Evolutionary conservation across 202 grass and related monocot genomes (phyloP), one percentile per base, ranked within the genome.

Genomic region (Musa balbisiana): DNA sequence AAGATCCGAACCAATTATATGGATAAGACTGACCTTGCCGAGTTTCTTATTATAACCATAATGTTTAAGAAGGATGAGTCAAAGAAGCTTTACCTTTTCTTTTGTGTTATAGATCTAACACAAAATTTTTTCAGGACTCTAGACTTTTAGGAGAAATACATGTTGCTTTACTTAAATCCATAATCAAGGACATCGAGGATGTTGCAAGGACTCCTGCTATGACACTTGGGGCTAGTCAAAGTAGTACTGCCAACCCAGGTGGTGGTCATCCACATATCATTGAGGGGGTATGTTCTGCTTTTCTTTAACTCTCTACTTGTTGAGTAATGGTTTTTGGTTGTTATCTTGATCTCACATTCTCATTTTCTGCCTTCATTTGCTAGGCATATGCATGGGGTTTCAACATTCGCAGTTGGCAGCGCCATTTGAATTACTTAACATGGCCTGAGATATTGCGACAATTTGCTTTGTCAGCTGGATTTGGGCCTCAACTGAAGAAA

Each of bases 151-250:
- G 87, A 51, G 91, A 94, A 76, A 75, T 94, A 73, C 91, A 99
- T 79, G 85, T 99, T 69, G 78, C 83, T 83, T 49, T 99, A 55
- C 81, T 99, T 73, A 99, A 91, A 94, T 81, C 78, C 51, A 87
- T 99, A 64, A 86, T 99, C 78, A 99, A 99, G 76, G 91, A 99
- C 83, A 99, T 99, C 26, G 87, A 99, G 83, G 87, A 94, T 78
- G 89, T 99, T 81, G 85, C 88, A 1, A 85, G 89, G 26, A 87
- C 83, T 81, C 91, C 91, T 78, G 90, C 95, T 82, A 84, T 80
- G 83, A 78, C 85, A 56, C 75, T 78, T n/a, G 91, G 95, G 55
- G 80, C 85, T 76, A 94, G 90, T 80, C 90, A 96, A 77, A 85
- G 76, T 53, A 84, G 82, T 81, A 78, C 92, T 81, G 79, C 85